Evolutionary conservation across 1,139 yeast species (phyloP).

Genomic region (Sugiyamaella neomexicana): DNA sequence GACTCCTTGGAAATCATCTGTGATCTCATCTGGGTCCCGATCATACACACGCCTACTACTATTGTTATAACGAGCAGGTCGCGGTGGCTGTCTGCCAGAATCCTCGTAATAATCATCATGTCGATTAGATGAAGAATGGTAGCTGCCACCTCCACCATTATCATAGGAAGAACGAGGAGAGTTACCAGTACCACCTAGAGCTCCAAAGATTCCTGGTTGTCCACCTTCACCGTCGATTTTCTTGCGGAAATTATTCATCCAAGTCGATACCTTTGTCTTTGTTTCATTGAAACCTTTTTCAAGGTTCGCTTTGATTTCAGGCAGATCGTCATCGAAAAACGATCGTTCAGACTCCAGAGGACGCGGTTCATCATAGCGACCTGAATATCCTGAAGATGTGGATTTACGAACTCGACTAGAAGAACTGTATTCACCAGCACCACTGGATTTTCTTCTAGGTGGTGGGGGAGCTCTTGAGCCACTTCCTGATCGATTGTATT

Average conservation of each 20-base stretch:
- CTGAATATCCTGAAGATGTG: conserved; percentile 29
- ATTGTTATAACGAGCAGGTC: conserved; percentile 14
- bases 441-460: conserved; percentile 5
- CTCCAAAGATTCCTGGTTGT: conserved; percentile 29
- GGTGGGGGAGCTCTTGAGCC: not conserved
- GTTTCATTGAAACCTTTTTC: conserved; percentile 85
- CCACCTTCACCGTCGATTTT: conserved; percentile 46
- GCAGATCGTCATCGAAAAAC: conserved; percentile 61
- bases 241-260: conserved; percentile 76
- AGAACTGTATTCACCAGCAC: conserved; percentile 9
- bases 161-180: conserved; percentile 29
- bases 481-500: conserved; percentile 42
- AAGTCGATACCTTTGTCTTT: conserved; percentile 68
- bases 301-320: conserved; percentile 68
- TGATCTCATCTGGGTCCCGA: conserved; percentile 39
- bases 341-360: conserved; percentile 31
- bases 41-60: conserved; percentile 28
- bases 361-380: conserved; percentile 33
- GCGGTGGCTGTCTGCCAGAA: not conserved
- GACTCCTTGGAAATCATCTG: conserved; percentile 59
- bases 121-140: not conserved
- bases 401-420: conserved; percentile 22
- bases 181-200: conserved; percentile 28
- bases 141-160: conserved; percentile 20
- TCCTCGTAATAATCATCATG: conserved; percentile 20